These are phyloP conservation scores for bread wheat (Triticum aestivum) DNA, from an alignment of 176 grass and related monocot genomes.

Conservation along the genomic window DNA sequence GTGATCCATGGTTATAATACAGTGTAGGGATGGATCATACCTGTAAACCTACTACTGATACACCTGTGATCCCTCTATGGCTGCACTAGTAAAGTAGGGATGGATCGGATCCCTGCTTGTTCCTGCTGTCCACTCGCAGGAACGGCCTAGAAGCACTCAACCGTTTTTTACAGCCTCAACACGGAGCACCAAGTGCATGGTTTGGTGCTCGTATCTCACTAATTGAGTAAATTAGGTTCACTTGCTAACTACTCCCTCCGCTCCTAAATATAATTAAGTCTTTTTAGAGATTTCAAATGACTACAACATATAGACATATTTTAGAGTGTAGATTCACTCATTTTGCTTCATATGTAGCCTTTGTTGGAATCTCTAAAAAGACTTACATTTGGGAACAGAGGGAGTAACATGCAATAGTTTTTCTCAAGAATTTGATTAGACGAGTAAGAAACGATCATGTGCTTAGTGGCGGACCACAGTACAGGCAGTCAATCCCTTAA, in stretches of 20 bases:
- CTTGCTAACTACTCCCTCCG: neutral
- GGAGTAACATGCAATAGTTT: neutral
- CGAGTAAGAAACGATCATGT: neutral
- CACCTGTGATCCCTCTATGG: too few species aligned
- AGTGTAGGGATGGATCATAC: too few species aligned
- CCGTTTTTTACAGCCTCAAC: constrained; percentile 1
- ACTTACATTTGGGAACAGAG: too few species aligned
- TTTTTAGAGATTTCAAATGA: too few species aligned
- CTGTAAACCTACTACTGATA: too few species aligned
- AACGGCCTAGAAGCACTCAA: constrained; percentile 25
- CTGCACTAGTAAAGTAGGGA: too few species aligned
- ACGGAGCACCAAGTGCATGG: constrained; percentile 22
- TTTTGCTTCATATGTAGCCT: too few species aligned
- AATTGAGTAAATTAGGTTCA: neutral
- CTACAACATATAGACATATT: too few species aligned
- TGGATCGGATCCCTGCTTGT: neutral
- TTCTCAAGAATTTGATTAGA: neutral
- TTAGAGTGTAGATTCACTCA: too few species aligned
- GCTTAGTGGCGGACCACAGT: neutral
- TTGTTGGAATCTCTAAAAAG: too few species aligned
- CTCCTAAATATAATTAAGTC: too few species aligned
- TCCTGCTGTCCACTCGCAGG: neutral
- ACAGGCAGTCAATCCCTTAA: neutral
- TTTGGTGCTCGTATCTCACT: constrained; percentile 31
- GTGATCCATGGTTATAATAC: too few species aligned